Evolutionary conservation across 78 protist genomes (phyloP), one percentile per base, ranked within the genome.

Genomic region (Carpediemonas membranifera): DNA sequence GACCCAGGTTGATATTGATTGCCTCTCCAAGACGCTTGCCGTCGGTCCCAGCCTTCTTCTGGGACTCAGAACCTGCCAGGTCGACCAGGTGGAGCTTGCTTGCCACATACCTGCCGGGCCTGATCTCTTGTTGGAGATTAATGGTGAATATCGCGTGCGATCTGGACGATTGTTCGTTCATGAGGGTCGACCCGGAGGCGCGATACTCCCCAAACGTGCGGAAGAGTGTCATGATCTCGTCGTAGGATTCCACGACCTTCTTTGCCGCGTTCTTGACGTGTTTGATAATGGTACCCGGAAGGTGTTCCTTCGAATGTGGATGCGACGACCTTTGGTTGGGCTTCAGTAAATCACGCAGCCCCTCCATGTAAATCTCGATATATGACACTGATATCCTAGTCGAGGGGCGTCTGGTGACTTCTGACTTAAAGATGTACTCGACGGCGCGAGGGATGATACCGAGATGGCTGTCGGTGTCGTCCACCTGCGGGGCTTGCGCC

Each of bases 41-140:
- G 1, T 72, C 36, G 24, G 80, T 44, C 33, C 47, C 63, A 47
- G 85, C 76, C 53, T 72, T 56, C 27, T 18, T 13, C 19, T 69
- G 55, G 44, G 84, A 28, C 62, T 84, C 88, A n/a, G 83, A 71
- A 13, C 88, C 88, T 25, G 88, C 88, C 16, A 84, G 74, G 69
- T 84, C 88, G n/a, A 84, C 72, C 52, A 84, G 57, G 41, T 71
- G 33, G 39, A 84, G 61, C 37, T 72, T 63, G 61, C n/a, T n/a
- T n/a, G n/a, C n/a, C n/a, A n/a, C n/a, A n/a, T n/a, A n/a, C n/a
- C n/a, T n/a, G n/a, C n/a, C n/a, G n/a, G n/a, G n/a, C n/a, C n/a
- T n/a, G 84, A 59, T 65, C 57, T 35, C 66, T 35, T 9, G 80
- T 13, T 43, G 36, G 61, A 81, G 47, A 44, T 68, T 77, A 28